Evolutionary conservation across 495 filamentous ascomycete species (phyloP).

Genomic region (Arthonia radiata): DNA sequence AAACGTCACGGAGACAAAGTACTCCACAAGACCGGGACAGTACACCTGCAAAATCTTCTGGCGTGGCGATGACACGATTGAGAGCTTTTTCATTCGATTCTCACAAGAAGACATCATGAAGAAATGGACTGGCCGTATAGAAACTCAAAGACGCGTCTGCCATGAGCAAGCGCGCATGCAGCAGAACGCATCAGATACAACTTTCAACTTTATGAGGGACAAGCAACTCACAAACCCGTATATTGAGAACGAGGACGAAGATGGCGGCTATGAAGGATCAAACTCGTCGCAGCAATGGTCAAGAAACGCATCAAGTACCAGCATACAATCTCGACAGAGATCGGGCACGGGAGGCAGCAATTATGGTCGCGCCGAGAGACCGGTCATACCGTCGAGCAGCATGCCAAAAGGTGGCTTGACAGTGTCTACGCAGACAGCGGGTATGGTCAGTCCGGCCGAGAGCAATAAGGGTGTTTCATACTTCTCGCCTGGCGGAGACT

Average conservation of each 20-base stretch:
- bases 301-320: conserved; percentile 54
- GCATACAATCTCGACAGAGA: conserved; percentile 52
- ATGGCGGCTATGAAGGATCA: conserved; percentile 32
- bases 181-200: conserved; percentile 36
- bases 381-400: no score
- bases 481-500: conserved; percentile 72
- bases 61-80: conserved; percentile 89
- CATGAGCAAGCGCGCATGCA: conserved; percentile 19
- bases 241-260: conserved; percentile 44
- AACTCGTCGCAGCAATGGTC: neutral
- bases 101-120: conserved; percentile 73
- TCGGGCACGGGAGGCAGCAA: conserved; percentile 55
- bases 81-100: conserved; percentile 89
- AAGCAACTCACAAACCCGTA: conserved; percentile 53
- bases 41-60: conserved; percentile 95
- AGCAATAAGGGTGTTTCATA: conserved; percentile 57
- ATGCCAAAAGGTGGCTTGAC: no score
- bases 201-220: conserved; percentile 57
- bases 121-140: conserved; percentile 52
- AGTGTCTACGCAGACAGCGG: no score
- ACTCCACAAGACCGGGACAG: conserved; percentile 56
- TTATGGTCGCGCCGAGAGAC: no score
- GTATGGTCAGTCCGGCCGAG: no score
- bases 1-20: conserved; percentile 85
- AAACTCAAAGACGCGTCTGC: conserved; percentile 30